Conservation (phyloP, 2,329 filamentous ascomycete species). For the Phaeoacremonium minimum region DNA sequence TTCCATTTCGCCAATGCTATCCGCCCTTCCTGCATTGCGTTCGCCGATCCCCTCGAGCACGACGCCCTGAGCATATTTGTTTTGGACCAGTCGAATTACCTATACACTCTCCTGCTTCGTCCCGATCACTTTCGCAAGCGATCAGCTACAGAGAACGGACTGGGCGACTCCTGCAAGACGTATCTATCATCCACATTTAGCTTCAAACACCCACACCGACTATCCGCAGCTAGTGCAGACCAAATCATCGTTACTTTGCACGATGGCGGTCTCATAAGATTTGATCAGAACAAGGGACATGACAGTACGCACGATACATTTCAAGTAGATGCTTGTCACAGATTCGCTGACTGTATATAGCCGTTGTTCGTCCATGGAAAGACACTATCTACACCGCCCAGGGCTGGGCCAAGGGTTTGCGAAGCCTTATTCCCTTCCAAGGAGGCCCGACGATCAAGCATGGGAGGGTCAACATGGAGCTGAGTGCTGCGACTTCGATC, state of each 20-base stretch:
- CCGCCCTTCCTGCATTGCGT: conserved; percentile 71
- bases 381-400: conserved; percentile 72
- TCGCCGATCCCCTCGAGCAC: conserved; percentile 74
- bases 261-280: conserved; percentile 69
- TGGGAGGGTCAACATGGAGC: conserved; percentile 61
- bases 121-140: conserved; percentile 76
- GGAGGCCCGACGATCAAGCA: conserved; percentile 60
- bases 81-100: conserved; percentile 70
- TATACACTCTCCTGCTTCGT: conserved; percentile 80
- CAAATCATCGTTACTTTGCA: conserved; percentile 77
- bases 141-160: conserved; percentile 64
- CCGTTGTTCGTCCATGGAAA: conserved; percentile 49
- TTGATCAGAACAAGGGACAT: conserved; percentile 55
- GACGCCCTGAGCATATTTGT: conserved; percentile 77
- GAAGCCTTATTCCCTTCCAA: conserved; percentile 63
- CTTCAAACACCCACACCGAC: conserved; percentile 75
- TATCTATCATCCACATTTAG: conserved; percentile 69
- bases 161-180: conserved; percentile 73
- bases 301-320: conserved; percentile 34
- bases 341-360: conserved; percentile 15
- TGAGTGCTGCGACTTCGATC: conserved; percentile 62
- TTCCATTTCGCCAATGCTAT: conserved; percentile 74
- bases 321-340: too few relatives aligned
- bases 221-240: conserved; percentile 69
- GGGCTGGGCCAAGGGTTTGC: conserved; percentile 64